Conservation (phyloP, 1,284 basidiomycete genomes). For the Ganoderma leucocontextum region DNA sequence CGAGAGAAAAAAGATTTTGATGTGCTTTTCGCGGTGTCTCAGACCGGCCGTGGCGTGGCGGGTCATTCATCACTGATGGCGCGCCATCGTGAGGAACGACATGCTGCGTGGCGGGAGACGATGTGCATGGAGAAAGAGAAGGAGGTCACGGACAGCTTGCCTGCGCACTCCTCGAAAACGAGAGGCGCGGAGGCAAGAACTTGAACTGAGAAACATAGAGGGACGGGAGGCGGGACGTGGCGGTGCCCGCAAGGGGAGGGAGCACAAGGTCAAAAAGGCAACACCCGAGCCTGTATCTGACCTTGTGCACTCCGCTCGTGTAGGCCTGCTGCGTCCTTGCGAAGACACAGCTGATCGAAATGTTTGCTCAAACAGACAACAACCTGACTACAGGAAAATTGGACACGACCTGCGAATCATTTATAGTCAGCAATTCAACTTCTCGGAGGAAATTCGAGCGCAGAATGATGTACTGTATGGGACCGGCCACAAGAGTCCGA, state of each 20-base stretch:
- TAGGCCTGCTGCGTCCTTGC: not conserved
- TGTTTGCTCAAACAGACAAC: too few species aligned
- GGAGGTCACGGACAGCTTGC: not conserved
- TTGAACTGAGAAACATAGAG: not conserved
- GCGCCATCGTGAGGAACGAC: not conserved
- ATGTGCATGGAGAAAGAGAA: not conserved
- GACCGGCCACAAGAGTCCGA: too few species aligned
- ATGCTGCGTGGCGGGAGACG: not conserved
- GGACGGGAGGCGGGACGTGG: not conserved
- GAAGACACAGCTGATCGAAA: not conserved
- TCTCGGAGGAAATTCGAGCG: too few species aligned
- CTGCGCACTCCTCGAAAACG: constrained; percentile 1
- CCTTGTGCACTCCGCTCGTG: not conserved
- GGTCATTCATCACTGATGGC: not conserved
- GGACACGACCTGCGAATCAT: too few species aligned
- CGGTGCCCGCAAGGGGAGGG: not conserved
- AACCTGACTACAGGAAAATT: too few species aligned
- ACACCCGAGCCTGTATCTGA: not conserved
- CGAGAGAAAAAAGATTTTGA: not conserved
- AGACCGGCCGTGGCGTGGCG: not conserved
- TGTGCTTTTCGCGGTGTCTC: not conserved
- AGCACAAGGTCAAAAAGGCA: not conserved
- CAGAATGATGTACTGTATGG: too few species aligned
- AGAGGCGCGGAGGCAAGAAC: not conserved
- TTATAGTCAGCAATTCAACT: too few species aligned